These are phyloP conservation scores for Opeltia flavorubescens DNA, from an alignment of 495 filamentous ascomycete species.

Conservation along the genomic window DNA sequence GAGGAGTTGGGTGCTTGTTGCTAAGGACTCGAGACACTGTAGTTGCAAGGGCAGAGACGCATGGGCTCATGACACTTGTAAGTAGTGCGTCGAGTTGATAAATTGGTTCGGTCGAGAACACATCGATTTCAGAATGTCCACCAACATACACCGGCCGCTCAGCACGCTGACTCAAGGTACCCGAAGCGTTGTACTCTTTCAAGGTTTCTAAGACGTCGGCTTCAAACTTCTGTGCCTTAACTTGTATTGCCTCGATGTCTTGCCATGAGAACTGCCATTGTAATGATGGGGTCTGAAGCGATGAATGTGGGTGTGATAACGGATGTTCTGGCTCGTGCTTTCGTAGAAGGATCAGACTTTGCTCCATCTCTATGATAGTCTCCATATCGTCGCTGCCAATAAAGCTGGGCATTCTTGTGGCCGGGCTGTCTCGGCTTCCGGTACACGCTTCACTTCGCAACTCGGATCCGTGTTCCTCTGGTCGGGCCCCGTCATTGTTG, in stretches of 20 bases:
- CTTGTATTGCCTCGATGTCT: conserved; percentile 49
- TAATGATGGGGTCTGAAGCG: conserved; percentile 39
- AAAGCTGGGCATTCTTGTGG: conserved; percentile 43
- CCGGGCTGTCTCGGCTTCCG: conserved; percentile 23
- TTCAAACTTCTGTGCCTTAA: conserved; percentile 50
- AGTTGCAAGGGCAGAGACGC: neutral
- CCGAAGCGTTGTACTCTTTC: neutral
- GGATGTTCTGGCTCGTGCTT: conserved; percentile 66
- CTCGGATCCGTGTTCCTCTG: no score
- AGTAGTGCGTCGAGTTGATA: no score
- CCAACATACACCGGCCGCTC: no score
- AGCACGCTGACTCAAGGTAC: neutral
- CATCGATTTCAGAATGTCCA: no score
- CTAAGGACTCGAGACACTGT: neutral
- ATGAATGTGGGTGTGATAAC: conserved; percentile 33
- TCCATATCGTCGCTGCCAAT: conserved; percentile 49
- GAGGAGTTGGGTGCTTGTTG: neutral
- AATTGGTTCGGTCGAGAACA: no score
- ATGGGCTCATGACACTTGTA: no score
- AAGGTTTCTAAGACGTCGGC: conserved; percentile 30
- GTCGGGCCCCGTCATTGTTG: no score
- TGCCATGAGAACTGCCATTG: conserved; percentile 68
- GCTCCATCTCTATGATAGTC: conserved; percentile 61
- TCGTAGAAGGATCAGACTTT: conserved; percentile 60
- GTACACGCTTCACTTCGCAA: no score